Conservation (phyloP, 2,329 filamentous ascomycete genomes). For the Diaporthe aspalathi region DNA sequence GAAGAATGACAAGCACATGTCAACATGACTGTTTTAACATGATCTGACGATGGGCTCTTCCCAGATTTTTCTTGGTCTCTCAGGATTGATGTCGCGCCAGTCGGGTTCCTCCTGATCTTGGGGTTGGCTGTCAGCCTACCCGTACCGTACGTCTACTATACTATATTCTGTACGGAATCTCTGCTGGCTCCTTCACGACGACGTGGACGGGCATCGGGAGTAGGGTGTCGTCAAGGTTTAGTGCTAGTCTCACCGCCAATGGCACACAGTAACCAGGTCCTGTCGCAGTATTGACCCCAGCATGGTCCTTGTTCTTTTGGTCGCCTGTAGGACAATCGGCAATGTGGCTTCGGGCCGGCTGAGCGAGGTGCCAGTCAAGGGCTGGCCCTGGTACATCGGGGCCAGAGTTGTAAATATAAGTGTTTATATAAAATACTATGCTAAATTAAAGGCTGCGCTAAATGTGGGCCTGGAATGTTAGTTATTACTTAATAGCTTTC, state of each 20-base stretch:
- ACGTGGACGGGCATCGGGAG: conserved; percentile 70
- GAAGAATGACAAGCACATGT: conserved; percentile 23
- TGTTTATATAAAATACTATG: too few relatives aligned
- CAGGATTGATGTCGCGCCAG: too few relatives aligned
- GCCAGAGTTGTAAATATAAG: too few relatives aligned
- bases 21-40: background rate
- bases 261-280: conserved; percentile 29
- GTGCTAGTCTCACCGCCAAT: conserved; percentile 38
- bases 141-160: conserved; percentile 68
- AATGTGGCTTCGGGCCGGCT: conserved; percentile 68
- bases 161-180: conserved; percentile 75
- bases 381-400: conserved; percentile 59
- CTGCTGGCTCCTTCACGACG: conserved; percentile 71
- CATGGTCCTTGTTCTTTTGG: conserved; percentile 68
- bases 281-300: conserved; percentile 52
- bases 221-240: conserved; percentile 49
- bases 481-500: too few relatives aligned
- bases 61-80: too few relatives aligned
- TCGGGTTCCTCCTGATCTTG: conserved; percentile 71
- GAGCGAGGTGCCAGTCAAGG: conserved; percentile 62
- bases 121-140: conserved; percentile 64
- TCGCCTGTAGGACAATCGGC: conserved; percentile 69
- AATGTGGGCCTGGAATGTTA: too few relatives aligned
- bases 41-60: too few relatives aligned
- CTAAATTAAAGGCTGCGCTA: too few relatives aligned